Conservation (phyloP, 1,284 basidiomycete species). For the Caloboletus firmus region DNA sequence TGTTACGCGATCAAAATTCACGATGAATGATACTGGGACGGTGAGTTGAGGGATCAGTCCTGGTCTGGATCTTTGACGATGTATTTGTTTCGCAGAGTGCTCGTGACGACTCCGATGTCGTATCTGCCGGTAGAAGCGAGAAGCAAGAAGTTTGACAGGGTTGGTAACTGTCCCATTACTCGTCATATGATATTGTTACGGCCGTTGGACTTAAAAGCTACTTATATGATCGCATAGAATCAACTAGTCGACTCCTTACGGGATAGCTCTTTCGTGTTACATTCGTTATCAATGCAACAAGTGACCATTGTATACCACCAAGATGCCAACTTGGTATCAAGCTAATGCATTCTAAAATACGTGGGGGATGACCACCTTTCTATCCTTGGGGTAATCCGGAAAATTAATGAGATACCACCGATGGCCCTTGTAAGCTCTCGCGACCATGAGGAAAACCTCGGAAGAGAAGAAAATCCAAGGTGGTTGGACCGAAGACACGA, state of each 20-base stretch:
- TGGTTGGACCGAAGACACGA: conserved; percentile 51
- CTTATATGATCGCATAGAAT: no score
- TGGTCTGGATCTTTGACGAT: background rate
- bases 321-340: background rate
- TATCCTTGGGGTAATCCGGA: conserved; percentile 62
- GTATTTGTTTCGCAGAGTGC: background rate
- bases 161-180: no score
- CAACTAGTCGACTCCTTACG: no score
- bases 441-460: conserved; percentile 74
- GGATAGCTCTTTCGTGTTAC: no score
- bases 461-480: conserved; percentile 76
- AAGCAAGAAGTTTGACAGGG: background rate
- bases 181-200: no score
- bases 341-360: conserved; percentile 43
- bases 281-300: background rate
- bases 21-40: background rate
- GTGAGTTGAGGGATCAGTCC: background rate
- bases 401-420: conserved; percentile 78
- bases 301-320: background rate
- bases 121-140: background rate
- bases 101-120: background rate
- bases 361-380: conserved; percentile 67
- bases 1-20: background rate
- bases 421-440: conserved; percentile 78
- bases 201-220: no score